Base-by-base conservation (phyloP, 2,329 filamentous ascomycete genomes). In the Didymella pinodella region DNA sequence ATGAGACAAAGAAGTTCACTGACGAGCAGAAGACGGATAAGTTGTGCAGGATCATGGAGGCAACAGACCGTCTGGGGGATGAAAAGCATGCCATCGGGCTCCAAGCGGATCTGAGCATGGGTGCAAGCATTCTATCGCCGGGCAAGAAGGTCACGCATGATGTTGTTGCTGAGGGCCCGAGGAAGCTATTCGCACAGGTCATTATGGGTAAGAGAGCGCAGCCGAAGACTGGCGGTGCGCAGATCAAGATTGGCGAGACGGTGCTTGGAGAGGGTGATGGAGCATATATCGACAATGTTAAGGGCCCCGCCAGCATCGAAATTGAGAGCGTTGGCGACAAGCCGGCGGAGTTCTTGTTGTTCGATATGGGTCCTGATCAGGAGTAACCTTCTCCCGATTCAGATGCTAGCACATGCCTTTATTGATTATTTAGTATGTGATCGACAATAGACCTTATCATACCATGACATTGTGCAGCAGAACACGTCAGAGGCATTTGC, bases 91-190 rank as follows among this genome's bases (percentile, higher is more conserved):
- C 87, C 0, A 96, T 96, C 63, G 90, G 91, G 7, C 89, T 96
- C 54, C 90, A 96, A 73, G 90, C 92, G 11, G 92, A 96, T 78
- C 84, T 96, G 49, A 87, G 90, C 60, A 95, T 96, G 91, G 87
- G 86, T 34, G 92, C 92, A 0, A 88, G 88, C 7, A 87, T 96
- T 55, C 85, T 96, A 54, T 83, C 82, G 7, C 87, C 90, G 0
- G 83, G 84, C 28, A 82, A 82, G 70, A 83, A 78, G 41, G 93
- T 94, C 59, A 84, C 85, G 67, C 95, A 93, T 85, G 86, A 82
- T 8, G 80, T 94, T 20, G 92, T 93, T 11, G 88, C 77, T 3
- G 77, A 86, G 69, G 84, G 87, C 2, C 79, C 81, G 55, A 77
- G 87, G 70, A 93, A 95, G 79, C 85, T 96, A 2, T 96, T 89